These are phyloP conservation scores for Penicillium sp. DNA, from an alignment of 2,329 filamentous ascomycete genomes.

Conservation along the genomic window DNA sequence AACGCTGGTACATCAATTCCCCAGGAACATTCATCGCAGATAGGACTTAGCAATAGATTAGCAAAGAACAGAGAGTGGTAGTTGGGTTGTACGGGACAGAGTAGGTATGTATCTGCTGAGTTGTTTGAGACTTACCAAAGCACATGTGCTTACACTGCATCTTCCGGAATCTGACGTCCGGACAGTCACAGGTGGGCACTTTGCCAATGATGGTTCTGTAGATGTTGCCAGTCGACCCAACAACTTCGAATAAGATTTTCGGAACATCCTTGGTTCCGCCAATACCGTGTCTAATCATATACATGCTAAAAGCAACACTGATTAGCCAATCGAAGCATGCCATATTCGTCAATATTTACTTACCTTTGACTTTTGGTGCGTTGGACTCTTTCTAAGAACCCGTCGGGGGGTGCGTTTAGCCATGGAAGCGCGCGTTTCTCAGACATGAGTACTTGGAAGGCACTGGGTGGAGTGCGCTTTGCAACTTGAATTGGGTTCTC, in stretches of 20 bases:
- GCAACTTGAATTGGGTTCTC: background rate
- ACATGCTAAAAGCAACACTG: slow-evolving; percentile 47
- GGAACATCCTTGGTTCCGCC: slow-evolving; percentile 47
- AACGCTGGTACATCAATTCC: background rate
- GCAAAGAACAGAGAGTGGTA: background rate
- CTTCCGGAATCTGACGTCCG: slow-evolving; percentile 49
- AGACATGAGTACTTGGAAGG: background rate
- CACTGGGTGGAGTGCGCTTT: background rate
- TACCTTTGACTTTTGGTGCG: background rate
- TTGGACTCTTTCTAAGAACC: background rate
- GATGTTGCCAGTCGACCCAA: slow-evolving; percentile 62
- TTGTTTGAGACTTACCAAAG: slow-evolving; percentile 47
- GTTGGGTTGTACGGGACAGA: too few relatives aligned
- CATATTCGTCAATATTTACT: background rate
- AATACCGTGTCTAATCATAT: slow-evolving; percentile 54
- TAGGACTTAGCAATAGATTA: background rate
- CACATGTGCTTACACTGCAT: slow-evolving; percentile 64
- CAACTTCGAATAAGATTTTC: slow-evolving; percentile 55
- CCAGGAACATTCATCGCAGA: background rate
- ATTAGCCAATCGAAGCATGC: background rate
- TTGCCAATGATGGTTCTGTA: slow-evolving; percentile 59
- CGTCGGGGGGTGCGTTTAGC: background rate
- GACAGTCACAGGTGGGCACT: slow-evolving; percentile 56
- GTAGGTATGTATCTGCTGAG: background rate
- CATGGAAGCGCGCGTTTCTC: background rate